Base-by-base conservation (phyloP, 1,284 basidiomycete species). In the Ceratobasidium sp. region DNA sequence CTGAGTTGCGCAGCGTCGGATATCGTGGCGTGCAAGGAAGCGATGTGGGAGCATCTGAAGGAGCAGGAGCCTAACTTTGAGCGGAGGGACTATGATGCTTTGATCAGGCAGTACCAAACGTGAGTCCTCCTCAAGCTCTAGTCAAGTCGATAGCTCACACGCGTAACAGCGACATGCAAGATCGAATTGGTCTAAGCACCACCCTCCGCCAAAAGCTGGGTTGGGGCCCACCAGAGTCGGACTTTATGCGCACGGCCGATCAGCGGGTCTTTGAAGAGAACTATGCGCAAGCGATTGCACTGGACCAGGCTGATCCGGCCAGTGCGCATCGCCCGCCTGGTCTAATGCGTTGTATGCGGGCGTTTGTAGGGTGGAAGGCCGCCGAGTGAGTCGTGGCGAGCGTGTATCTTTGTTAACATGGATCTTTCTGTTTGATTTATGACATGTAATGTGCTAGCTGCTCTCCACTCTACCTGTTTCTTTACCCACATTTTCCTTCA, bases 31-130 rank as follows among this genome's bases (percentile, higher is more conserved):
- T 74, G 71, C 49, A 74, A 74, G 43, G 71, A 74, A 22, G 71
- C 71, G 19, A 64, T 74, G 44, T 74, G 71, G 71, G 71, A 74
- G 71, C 49, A 64, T 54, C 40, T 74, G 61, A 65, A 54, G 46
- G 19, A 62, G 49, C 71, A 54, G 51, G 71, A 74, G 17, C 71
- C 71, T 22, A 34, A 34, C 6, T 64, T 64, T 34, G 46, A 64
- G 7, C 44, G 71, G 15, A 22, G 71, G 13, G 71, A 74, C 29
- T 74, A 52, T 43, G 71, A 74, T 54, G 71, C 71, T 49, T 54
- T 74, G 46, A 37, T 74, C 19, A 64, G 71, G 71, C 71, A 74
- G 37, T 74, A 74, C 46, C 71, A 74, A 46, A 74, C 71, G 71
- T 74, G 46, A 64, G 71, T 74, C 19, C 11, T 43, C 25, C 9